Percentiles rank a stretch among this genome's conserved stretches.
phyloP scores from a whole-genome alignment of 306 rosid species.

The Delonix regia region DNA sequence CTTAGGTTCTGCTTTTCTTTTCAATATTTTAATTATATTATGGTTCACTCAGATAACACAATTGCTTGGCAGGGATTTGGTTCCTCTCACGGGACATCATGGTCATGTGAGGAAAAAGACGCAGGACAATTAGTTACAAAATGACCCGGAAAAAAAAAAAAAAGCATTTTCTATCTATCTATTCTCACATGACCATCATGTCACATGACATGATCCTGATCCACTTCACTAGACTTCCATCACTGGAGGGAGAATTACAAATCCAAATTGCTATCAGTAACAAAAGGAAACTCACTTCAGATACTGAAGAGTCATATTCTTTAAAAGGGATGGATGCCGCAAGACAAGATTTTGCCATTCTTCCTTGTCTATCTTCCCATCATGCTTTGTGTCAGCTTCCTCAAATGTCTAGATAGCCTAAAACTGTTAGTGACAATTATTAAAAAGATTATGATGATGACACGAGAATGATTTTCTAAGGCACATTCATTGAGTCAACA shows the following conservation, averaged over 20 bases:
- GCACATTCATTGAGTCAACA: constrained; percentile 7
- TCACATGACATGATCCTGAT: background rate
- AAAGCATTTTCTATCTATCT: background rate
- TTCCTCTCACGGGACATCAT: background rate
- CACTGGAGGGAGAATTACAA: constrained; percentile 23
- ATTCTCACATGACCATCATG: constrained; percentile 22
- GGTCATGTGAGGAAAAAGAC: background rate
- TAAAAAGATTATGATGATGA: constrained; percentile 11
- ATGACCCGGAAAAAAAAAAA: background rate
- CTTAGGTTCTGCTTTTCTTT: background rate
- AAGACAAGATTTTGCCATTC: constrained; percentile 89
- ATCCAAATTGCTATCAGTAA: constrained; percentile 20
- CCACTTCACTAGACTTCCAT: constrained; percentile 24
- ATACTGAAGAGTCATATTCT: constrained; percentile 94
- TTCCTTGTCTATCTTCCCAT: constrained; percentile 91
- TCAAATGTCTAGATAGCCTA: constrained; percentile 64
- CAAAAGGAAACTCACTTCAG: constrained; percentile 61
- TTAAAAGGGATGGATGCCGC: constrained; percentile 87
- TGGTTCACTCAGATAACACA: background rate
- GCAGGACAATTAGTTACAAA: background rate
- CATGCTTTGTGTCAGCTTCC: constrained; percentile 94
- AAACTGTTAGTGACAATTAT: background rate
- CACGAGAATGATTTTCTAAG: background rate
- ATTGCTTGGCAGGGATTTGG: background rate
- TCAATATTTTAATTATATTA: background rate